These are phyloP conservation scores for Teunomyces barrocoloradensis DNA, from an alignment of 805 yeast genomes.

Conservation along the genomic window DNA sequence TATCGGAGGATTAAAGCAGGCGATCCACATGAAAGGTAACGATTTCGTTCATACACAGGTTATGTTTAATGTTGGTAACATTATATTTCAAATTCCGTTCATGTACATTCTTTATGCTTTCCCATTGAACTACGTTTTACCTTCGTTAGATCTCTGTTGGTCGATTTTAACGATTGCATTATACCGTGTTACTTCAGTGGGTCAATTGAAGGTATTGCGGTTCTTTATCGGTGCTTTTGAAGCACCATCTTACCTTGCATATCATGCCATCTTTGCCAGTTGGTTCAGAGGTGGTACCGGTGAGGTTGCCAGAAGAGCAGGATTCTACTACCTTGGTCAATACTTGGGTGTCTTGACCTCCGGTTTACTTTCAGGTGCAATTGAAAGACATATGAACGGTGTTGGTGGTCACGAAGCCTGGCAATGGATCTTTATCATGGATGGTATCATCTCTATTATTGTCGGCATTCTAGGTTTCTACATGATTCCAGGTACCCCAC, in stretches of 20 bases:
- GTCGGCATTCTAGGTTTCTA: conserved; percentile 57
- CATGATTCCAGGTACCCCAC: conserved; percentile 66
- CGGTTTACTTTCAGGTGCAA: conserved; percentile 60
- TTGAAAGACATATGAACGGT: conserved; percentile 47
- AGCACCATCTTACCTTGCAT: conserved; percentile 48
- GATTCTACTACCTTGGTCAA: conserved; percentile 60
- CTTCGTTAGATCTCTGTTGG: conserved; percentile 64
- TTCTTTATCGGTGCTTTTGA: conserved; percentile 71
- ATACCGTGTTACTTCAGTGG: conserved; percentile 47
- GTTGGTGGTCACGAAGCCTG: conserved; percentile 56
- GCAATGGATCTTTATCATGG: conserved; percentile 74
- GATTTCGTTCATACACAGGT: conserved; percentile 61
- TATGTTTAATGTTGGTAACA: conserved; percentile 56
- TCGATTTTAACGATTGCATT: conserved; percentile 60
- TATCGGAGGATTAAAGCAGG: conserved; percentile 60
- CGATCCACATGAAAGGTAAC: conserved; percentile 55
- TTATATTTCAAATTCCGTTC: conserved; percentile 62
- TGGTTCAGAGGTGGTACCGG: conserved; percentile 23
- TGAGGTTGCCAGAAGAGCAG: conserved; percentile 63
- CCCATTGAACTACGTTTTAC: conserved; percentile 53
- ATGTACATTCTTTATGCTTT: conserved; percentile 53
- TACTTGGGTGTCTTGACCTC: conserved; percentile 60
- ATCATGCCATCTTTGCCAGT: conserved; percentile 36
- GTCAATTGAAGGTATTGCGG: conserved; percentile 57
- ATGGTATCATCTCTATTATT: conserved; percentile 56